phyloP scores from a whole-genome alignment of 2,329 filamentous ascomycete genomes.

The Cladorrhinum sp. region DNA sequence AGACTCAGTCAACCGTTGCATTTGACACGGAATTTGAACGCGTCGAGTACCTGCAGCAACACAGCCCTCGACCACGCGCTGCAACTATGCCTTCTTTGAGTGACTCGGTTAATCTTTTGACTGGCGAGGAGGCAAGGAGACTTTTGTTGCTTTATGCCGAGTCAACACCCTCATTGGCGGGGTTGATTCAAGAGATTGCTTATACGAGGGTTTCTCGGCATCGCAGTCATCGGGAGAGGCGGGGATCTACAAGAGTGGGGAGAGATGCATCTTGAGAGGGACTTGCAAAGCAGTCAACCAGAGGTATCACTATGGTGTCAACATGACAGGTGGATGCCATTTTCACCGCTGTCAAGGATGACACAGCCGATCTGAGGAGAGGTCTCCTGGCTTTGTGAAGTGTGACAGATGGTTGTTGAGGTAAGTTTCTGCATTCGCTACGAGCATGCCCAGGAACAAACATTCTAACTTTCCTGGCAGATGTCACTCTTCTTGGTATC shows the following conservation, averaged over 20 bases:
- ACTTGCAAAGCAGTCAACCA: not conserved
- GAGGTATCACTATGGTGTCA: not conserved
- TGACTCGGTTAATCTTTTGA: constrained; percentile 13
- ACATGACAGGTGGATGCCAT: not conserved
- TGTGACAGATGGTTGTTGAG: too few species aligned
- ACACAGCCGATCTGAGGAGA: too few species aligned
- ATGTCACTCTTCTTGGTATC: too few species aligned
- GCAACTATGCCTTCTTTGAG: constrained; percentile 1
- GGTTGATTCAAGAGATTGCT: constrained; percentile 13
- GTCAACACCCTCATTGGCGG: constrained; percentile 12
- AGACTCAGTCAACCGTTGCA: not conserved
- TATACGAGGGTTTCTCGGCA: not conserved
- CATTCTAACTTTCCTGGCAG: not conserved
- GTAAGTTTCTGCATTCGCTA: too few species aligned
- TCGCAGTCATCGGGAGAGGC: not conserved
- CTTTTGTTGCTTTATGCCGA: constrained; percentile 16
- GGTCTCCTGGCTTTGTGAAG: too few species aligned
- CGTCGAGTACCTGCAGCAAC: not conserved
- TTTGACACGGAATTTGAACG: not conserved
- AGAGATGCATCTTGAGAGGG: not conserved
- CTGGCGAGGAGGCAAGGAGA: constrained; percentile 11
- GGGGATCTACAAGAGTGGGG: not conserved
- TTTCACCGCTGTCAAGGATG: too few species aligned
- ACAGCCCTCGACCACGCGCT: not conserved
- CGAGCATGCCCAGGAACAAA: too few species aligned